phyloP scores from a whole-genome alignment of 257 asterid genomes.

The Cordia subcordata region DNA sequence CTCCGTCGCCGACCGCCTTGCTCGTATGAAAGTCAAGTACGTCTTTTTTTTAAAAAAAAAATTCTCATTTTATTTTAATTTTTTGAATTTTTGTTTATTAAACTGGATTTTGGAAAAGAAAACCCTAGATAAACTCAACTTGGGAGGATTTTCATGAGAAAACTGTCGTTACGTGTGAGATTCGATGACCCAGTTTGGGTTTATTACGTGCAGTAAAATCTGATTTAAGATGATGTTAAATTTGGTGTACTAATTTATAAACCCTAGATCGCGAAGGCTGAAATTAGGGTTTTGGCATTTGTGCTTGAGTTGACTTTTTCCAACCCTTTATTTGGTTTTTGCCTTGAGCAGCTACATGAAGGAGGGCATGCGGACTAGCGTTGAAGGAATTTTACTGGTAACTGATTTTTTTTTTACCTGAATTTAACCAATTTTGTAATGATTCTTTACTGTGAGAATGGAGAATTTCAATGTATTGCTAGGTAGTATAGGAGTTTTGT shows the following conservation, averaged over 20 bases:
- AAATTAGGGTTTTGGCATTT: background rate
- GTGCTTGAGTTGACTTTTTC: background rate
- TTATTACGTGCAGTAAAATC: too few relatives aligned
- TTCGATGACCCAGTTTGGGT: too few relatives aligned
- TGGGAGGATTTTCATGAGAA: too few relatives aligned
- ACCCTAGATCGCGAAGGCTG: too few relatives aligned
- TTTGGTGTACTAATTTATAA: too few relatives aligned
- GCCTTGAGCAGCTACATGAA: conserved; percentile 63
- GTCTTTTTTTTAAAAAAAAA: conserved; percentile 2
- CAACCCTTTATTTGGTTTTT: background rate
- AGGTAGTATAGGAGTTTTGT: too few relatives aligned
- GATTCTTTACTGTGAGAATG: background rate
- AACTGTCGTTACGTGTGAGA: too few relatives aligned
- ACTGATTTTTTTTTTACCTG: background rate
- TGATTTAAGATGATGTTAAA: too few relatives aligned
- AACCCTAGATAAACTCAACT: too few relatives aligned
- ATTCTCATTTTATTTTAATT: background rate
- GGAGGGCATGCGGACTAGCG: conserved; percentile 98
- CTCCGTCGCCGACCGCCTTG: conserved; percentile 88
- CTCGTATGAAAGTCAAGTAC: conserved; percentile 91
- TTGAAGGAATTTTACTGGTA: conserved; percentile 89
- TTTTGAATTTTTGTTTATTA: background rate
- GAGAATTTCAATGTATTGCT: background rate
- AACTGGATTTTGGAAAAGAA: too few relatives aligned
- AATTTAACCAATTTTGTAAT: background rate